Base-by-base conservation (phyloP, 306 rosid genomes). In the Aeschynomene evenia region DNA sequence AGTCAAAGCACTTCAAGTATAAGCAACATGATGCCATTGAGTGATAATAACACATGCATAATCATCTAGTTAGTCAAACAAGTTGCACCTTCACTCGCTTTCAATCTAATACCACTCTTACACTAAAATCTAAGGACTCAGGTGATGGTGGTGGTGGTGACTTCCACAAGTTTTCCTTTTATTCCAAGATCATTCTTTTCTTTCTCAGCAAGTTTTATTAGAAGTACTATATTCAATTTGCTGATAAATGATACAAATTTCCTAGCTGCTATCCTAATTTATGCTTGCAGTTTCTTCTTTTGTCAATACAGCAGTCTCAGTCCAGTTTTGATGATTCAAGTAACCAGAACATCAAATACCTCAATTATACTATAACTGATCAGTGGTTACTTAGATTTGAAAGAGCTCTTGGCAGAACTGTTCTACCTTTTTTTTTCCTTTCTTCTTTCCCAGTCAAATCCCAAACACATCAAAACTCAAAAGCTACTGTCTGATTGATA, bases 1-100 rank as follows among this genome's bases (percentile, higher is more conserved):
- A 58, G 59, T 71, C 55, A 42, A 70, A 55, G 9, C 40, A n/a
- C 13, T 54, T 23, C 56, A 57, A 28, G 13, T 66, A 57, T 19
- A 18, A 33, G 8, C 37, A 33, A 33, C 37, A 7, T 7, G 37
- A 40, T 54, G 0, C 2, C 0, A 12, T 19, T 29, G 14, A 19
- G 28, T 16, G 64, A 58, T 58, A 15, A 3, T 21, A 31, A 50
- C 55, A 51, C 11, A 13, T 7, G 31, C 31, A 20, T 11, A 37
- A 34, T 21, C 21, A 40, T 42, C 31, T 7, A 40, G 22, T 12
- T 36, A 60, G 29, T 61, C 67, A 61, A 37, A 37, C 20, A 5
- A 19, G 6, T 36, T 19, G 21, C 50, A 61, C 33, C 22, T 58
- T 58, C 64, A 31, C 20, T 58, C 26, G n/a, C 67, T 37, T 58